Conservation (phyloP, 1,284 basidiomycete species). For the Pseudozyma hubeiensis region DNA sequence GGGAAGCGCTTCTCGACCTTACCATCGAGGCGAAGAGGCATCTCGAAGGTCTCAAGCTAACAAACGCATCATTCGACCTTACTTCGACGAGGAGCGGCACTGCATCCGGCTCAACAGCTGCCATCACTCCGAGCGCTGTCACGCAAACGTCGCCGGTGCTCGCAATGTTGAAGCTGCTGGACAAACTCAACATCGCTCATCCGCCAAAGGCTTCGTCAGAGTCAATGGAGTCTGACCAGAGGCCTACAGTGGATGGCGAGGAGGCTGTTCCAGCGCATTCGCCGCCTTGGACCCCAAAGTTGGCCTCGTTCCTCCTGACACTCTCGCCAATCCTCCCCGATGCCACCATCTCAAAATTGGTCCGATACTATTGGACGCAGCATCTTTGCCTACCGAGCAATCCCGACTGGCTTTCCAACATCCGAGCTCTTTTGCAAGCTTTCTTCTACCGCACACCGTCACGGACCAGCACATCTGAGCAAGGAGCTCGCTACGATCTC, state of each 20-base stretch:
- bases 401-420: conserved; percentile 62
- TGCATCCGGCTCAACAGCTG: conserved; percentile 2
- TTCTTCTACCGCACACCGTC: conserved; percentile 60
- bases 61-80: conserved; percentile 17
- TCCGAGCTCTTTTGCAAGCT: conserved; percentile 57
- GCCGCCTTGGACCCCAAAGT: conserved; percentile 57
- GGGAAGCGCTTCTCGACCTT: conserved; percentile 63
- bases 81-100: conserved; percentile 7
- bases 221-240: conserved; percentile 16
- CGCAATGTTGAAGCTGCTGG: conserved; percentile 41
- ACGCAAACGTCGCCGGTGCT: conserved; percentile 21
- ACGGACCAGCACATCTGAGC: conserved; percentile 8
- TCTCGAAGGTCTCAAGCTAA: conserved; percentile 52
- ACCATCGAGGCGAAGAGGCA: conserved; percentile 60
- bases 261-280: conserved; percentile 12
- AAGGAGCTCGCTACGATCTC: conserved; percentile 48
- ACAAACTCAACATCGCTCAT: conserved; percentile 33
- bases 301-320: conserved; percentile 56
- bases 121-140: conserved; percentile 3
- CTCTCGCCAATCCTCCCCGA: conserved; percentile 64
- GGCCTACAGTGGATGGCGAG: conserved; percentile 11
- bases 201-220: conserved; percentile 24
- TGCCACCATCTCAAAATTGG: conserved; percentile 52
- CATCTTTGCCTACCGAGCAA: conserved; percentile 64
- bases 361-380: conserved; percentile 58